Base-by-base conservation (phyloP, 2,329 filamentous ascomycete genomes). In the Talaromyces sp. region DNA sequence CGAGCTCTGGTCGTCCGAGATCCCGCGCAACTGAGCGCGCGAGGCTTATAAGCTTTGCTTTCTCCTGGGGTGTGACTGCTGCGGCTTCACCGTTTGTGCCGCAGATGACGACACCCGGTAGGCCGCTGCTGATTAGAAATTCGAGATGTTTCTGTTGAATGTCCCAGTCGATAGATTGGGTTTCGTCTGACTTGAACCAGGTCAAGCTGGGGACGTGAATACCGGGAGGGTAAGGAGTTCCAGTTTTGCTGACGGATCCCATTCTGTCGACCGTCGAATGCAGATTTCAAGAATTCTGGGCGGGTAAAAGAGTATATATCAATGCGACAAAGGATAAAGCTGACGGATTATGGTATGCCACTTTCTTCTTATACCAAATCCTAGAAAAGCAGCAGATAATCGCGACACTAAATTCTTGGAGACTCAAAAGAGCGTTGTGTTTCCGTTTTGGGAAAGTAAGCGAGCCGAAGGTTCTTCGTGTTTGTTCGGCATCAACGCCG, bases 171-270 rank as follows among this genome's bases (percentile, higher is more conserved):
- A 87, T 83, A 49, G 84, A 82, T 69, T 87, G 85, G 4, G 69
- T 74, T 33, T 72, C 69, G 65, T 82, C 78, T 64, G 79, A 75
- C 56, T 77, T 74, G 72, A 87, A 87, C 79, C 81, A 87, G 3
- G 85, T 87, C 69, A 87, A 72, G 22, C 79, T 82, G 0, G 84
- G 85, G n/a, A 84, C 84, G 67, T 87, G 85, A 57, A 87, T 83
- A 3, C 84, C 84, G 1, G 80, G 78, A 35, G 83, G 82, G 68
- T 61, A 65, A 13, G 62, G 52, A 35, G 31, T 60, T n/a, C 27
- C 43, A 13, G 31, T 49, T 31, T 64, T 60, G 33, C 16, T 43
- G 14, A 56, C n/a, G 24, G 56, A 64, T 43, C 62, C 54, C 62
- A 64, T 64, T 59, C 39, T 64, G 31, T 7, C 19, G 41, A 52